Base-by-base conservation (phyloP, 1,284 basidiomycete genomes). In the Leccinum pseudoinsigne region DNA sequence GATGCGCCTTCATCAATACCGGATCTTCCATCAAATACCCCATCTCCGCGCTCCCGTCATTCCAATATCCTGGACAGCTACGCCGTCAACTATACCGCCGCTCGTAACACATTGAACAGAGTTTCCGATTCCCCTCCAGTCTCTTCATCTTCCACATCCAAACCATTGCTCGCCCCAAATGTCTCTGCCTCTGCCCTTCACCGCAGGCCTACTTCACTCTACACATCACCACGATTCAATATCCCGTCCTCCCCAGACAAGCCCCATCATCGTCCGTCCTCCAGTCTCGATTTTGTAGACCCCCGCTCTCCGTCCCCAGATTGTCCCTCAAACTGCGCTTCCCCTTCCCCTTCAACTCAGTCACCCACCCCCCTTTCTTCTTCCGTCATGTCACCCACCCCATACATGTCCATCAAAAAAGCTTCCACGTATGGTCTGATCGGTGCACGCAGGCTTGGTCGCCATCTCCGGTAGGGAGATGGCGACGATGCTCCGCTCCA, bases 341-440 rank as follows among this genome's bases (percentile, higher is more conserved):
- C 42, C 42, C n/a, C 63, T 16, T 65, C 69, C 42, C 51, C 59
- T 64, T 62, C 67, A 26, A 26, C 26, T 53, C 64, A 74, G 61
- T 34, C 71, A 4, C 70, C 74, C 64, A 55, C 71, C 5, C 66
- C 79, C 11, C 56, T 74, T 4, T 57, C 80, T 1, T 74, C 82
- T 36, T 85, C 85, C 31, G 31, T 31, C 31, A 31, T 31, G 31
- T 31, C 31, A 53, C 87, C 88, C 2, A 71, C 81, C 0, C 79
- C 82, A 0, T 90, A 90, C 70, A 79, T 90, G 84, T 76, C 84
- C 10, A 86, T 78, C 66, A 89, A 84, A 76, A 89, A 86, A 71
- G 77, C 82, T 1, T 79, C 81, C 36, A 78, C 80, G 1, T 90
- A 92, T 70, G 84, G 86, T 0, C 84, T 85, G 53, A 81, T 80